Evolutionary conservation across 495 filamentous ascomycete genomes (phyloP).

Genomic region (Penicillium egyptiacum): DNA sequence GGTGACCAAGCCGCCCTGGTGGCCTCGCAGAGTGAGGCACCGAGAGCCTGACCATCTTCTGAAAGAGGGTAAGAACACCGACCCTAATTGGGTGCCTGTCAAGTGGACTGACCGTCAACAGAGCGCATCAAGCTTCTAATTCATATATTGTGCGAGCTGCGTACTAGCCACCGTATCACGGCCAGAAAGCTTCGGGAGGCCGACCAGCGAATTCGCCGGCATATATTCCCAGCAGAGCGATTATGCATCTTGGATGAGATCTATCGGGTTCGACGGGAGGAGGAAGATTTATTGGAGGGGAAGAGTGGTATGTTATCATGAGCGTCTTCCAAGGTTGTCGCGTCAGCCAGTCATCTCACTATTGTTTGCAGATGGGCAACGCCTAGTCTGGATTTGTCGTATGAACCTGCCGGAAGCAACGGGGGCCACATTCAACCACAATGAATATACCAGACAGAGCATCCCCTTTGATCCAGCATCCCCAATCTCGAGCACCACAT

Average conservation of each 20-base stretch:
- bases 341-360: background rate
- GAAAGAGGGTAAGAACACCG: background rate
- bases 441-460: background rate
- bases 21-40: background rate
- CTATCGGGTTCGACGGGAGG: background rate
- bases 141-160: background rate
- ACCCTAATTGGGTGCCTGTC: background rate
- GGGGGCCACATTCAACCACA: background rate
- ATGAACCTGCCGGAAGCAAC: background rate
- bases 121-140: background rate
- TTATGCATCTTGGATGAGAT: background rate
- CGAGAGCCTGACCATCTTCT: background rate
- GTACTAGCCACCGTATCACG: background rate
- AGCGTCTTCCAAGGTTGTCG: background rate
- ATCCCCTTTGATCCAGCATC: background rate
- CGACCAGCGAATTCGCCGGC: background rate
- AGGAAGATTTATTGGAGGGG: background rate
- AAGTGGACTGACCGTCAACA: background rate
- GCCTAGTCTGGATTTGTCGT: background rate
- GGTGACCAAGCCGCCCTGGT: background rate
- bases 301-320: background rate
- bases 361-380: background rate
- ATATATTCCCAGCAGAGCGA: background rate
- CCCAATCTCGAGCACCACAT: background rate
- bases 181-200: background rate